phyloP scores from a whole-genome alignment of 441 rosid genomes.

The Codiaeum variegatum region DNA sequence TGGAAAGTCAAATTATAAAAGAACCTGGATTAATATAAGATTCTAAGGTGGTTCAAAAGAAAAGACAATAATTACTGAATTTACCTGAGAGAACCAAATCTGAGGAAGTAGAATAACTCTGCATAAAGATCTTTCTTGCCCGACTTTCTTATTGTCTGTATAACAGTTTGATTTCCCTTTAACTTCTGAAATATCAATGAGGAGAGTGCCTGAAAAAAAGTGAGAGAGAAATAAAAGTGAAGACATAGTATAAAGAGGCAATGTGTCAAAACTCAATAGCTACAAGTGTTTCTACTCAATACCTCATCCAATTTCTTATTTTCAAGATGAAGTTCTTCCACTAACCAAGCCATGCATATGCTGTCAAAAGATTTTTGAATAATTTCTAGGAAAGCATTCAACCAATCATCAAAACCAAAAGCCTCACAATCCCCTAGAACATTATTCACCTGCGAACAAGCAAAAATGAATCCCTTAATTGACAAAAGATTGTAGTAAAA shows the following conservation, averaged over 20 bases:
- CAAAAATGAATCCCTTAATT: constrained; percentile 20
- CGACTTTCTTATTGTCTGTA: constrained; percentile 57
- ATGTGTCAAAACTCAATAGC: neutral
- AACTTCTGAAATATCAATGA: constrained; percentile 62
- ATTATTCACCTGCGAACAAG: constrained; percentile 52
- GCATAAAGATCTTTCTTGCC: constrained; percentile 87
- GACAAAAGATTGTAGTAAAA: constrained; percentile 11
- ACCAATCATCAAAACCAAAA: constrained; percentile 49
- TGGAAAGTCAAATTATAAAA: constrained; percentile 1
- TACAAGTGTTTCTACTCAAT: constrained; percentile 17
- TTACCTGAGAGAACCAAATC: constrained; percentile 56
- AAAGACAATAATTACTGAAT: neutral
- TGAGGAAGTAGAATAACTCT: constrained; percentile 61
- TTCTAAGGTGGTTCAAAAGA: constrained; percentile 1
- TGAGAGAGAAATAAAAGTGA: constrained; percentile 3
- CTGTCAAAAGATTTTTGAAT: constrained; percentile 50
- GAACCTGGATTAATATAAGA: neutral
- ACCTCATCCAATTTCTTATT: constrained; percentile 47
- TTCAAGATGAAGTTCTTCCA: constrained; percentile 46
- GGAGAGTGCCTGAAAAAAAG: constrained; percentile 46
- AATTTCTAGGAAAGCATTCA: constrained; percentile 38
- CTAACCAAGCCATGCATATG: constrained; percentile 62
- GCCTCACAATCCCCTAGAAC: constrained; percentile 26
- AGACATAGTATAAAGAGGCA: constrained; percentile 11
- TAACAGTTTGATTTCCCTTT: constrained; percentile 50